Percentiles rank a stretch among this genome's conserved stretches.
phyloP scores from a whole-genome alignment of 768 basidiomycete species.

The Lyophyllum decastes region DNA sequence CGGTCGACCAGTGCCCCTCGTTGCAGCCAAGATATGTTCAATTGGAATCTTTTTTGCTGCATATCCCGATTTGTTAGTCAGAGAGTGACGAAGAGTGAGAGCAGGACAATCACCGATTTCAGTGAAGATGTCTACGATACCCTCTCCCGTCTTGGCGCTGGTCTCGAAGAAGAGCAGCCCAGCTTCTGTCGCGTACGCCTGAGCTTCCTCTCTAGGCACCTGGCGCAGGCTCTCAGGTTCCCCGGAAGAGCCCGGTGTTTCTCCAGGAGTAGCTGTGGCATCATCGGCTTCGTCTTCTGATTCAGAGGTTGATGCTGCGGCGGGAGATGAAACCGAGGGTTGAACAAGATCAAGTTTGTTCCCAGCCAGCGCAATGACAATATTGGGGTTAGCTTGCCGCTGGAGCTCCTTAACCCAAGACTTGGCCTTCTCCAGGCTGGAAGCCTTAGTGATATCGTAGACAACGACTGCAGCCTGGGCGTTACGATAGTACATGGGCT shows the following conservation, averaged over 20 bases:
- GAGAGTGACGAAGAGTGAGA: neutral
- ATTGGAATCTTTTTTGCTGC: slow-evolving; percentile 71
- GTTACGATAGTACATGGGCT: slow-evolving; percentile 99
- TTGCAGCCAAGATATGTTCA: slow-evolving; percentile 89
- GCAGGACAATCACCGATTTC: slow-evolving; percentile 78
- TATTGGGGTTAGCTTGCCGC: slow-evolving; percentile 98
- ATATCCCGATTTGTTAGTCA: slow-evolving; percentile 1
- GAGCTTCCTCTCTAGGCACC: slow-evolving; percentile 92
- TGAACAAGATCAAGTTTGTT: slow-evolving; percentile 96
- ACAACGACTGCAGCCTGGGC: slow-evolving; percentile 98
- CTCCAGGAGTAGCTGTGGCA: slow-evolving; percentile 86
- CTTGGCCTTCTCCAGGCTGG: slow-evolving; percentile 97
- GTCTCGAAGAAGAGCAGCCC: slow-evolving; percentile 97
- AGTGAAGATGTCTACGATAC: slow-evolving; percentile 94
- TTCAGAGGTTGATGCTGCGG: slow-evolving; percentile 55
- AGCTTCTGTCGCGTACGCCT: slow-evolving; percentile 95
- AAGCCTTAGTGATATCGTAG: slow-evolving; percentile 95
- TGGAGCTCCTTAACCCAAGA: slow-evolving; percentile 99
- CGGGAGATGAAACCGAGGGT: slow-evolving; percentile 53
- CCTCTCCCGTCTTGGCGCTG: slow-evolving; percentile 95
- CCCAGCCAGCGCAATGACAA: slow-evolving; percentile 96
- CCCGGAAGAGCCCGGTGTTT: slow-evolving; percentile 51
- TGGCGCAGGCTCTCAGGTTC: slow-evolving; percentile 81
- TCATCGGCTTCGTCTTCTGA: slow-evolving; percentile 91
- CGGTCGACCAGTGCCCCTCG: slow-evolving; percentile 68